Percentiles rank a stretch among this genome's conserved stretches.
phyloP scores from a whole-genome alignment of 306 rosid species.

The Cicer pinnatifidum region DNA sequence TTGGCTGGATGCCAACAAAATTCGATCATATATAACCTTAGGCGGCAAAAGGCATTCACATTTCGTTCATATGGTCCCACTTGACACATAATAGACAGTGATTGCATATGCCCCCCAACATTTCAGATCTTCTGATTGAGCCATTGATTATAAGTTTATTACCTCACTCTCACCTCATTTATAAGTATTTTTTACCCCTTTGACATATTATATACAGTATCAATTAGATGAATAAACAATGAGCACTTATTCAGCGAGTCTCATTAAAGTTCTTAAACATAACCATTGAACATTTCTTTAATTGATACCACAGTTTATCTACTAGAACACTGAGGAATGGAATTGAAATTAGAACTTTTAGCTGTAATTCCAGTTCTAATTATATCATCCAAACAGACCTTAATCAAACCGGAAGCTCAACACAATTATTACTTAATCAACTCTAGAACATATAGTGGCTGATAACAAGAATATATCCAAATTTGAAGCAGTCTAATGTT shows the following conservation, averaged over 20 bases:
- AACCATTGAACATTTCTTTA: not conserved
- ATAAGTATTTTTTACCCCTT: not conserved
- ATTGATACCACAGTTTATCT: not conserved
- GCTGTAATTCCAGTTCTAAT: slow-evolving; percentile 13
- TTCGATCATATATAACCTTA: not conserved
- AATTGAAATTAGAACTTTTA: slow-evolving; percentile 20
- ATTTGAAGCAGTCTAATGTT: slow-evolving; percentile 25
- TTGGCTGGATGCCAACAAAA: slow-evolving; percentile 30
- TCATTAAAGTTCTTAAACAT: slow-evolving; percentile 8
- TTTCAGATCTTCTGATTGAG: not conserved
- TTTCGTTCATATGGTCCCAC: slow-evolving; percentile 38
- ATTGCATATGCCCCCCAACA: not conserved
- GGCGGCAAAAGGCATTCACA: slow-evolving; percentile 21
- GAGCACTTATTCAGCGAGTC: slow-evolving; percentile 11
- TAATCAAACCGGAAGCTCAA: not conserved
- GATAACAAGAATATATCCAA: slow-evolving; percentile 25
- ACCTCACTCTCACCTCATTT: not conserved
- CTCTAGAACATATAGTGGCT: slow-evolving; percentile 16
- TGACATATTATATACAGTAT: not conserved
- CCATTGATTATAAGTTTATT: not conserved
- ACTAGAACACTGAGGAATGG: not conserved
- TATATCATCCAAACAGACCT: slow-evolving; percentile 12
- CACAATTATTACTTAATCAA: slow-evolving; percentile 3
- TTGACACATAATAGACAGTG: slow-evolving; percentile 12
- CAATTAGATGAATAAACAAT: not conserved